These are phyloP conservation scores for Aspergillus neotritici DNA, from an alignment of 2,329 filamentous ascomycete species.

Conservation along the genomic window DNA sequence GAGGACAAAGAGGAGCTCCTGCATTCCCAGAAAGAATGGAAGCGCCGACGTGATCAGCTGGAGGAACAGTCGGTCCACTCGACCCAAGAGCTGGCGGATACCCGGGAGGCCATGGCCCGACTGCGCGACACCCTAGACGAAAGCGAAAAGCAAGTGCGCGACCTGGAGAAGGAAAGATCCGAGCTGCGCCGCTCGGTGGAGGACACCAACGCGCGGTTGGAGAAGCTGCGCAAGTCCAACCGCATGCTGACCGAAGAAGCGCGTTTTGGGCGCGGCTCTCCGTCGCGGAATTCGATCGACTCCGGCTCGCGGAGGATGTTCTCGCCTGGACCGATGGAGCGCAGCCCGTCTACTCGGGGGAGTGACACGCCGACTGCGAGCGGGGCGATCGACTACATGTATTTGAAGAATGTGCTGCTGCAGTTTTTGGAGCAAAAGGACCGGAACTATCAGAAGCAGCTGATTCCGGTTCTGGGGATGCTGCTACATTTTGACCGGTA, in stretches of 20 bases:
- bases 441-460: constrained; percentile 62
- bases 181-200: constrained; percentile 73
- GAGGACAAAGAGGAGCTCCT: constrained; percentile 76
- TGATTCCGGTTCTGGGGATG: constrained; percentile 62
- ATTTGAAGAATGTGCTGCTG: constrained; percentile 61
- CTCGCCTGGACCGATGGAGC: constrained; percentile 43
- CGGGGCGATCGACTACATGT: constrained; percentile 53
- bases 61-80: constrained; percentile 66
- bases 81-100: constrained; percentile 66
- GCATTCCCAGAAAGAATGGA: constrained; percentile 67
- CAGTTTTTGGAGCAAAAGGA: constrained; percentile 63
- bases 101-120: constrained; percentile 69
- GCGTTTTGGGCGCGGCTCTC: constrained; percentile 42
- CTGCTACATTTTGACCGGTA: constrained; percentile 60
- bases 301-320: constrained; percentile 44
- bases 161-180: constrained; percentile 74
- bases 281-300: constrained; percentile 56
- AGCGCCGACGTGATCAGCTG: constrained; percentile 66
- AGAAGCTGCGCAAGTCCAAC: constrained; percentile 68
- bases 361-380: constrained; percentile 35
- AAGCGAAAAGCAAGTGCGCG: constrained; percentile 74
- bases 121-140: constrained; percentile 77
- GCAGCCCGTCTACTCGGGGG: constrained; percentile 28
- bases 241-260: constrained; percentile 57
- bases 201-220: constrained; percentile 68